Percentiles rank a stretch among this genome's conserved stretches.
Evolutionary conservation across 2,329 filamentous ascomycete genomes (phyloP).

Genomic region (Rhexocercosporidium sp.): DNA sequence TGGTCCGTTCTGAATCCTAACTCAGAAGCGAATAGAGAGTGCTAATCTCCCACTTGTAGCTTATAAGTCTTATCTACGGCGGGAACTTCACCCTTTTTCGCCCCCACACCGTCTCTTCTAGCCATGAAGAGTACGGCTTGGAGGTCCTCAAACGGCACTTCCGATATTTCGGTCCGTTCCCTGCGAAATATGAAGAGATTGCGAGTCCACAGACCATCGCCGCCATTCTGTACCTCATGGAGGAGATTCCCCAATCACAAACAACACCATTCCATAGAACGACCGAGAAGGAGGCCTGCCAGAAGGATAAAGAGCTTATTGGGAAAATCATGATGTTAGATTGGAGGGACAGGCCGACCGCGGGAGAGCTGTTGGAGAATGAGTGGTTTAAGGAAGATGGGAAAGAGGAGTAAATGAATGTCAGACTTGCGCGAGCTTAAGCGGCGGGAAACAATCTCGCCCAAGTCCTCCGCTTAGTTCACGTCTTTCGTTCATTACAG

Average conservation of each 20-base stretch:
- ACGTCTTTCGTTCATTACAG: no score
- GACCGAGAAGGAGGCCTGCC: slow-evolving; percentile 17
- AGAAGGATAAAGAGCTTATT: slow-evolving; percentile 6
- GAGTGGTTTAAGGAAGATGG: slow-evolving; percentile 29
- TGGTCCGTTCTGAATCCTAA: slow-evolving; percentile 11
- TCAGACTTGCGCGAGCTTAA: no score
- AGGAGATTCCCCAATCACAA: slow-evolving; percentile 28
- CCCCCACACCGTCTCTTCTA: slow-evolving; percentile 8
- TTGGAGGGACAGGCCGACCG: slow-evolving; percentile 31
- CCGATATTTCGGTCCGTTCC: slow-evolving; percentile 22
- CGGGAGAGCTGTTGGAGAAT: slow-evolving; percentile 26
- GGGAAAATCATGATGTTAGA: slow-evolving; percentile 31
- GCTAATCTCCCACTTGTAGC: slow-evolving; percentile 14
- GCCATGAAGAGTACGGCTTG: slow-evolving; percentile 25
- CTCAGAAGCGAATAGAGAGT: neutral
- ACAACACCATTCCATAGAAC: slow-evolving; percentile 37
- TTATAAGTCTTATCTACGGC: slow-evolving; percentile 30
- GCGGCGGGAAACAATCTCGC: no score
- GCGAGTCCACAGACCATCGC: slow-evolving; percentile 14
- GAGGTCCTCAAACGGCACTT: slow-evolving; percentile 23
- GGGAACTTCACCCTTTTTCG: slow-evolving; percentile 26
- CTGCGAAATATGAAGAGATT: slow-evolving; percentile 23
- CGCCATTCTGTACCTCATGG: slow-evolving; percentile 19
- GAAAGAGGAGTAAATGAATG: slow-evolving; percentile 11
- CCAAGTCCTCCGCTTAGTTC: no score